These are phyloP conservation scores for Vitis hybrid DNA, from an alignment of 177 flowering plant genomes.

Conservation along the genomic window DNA sequence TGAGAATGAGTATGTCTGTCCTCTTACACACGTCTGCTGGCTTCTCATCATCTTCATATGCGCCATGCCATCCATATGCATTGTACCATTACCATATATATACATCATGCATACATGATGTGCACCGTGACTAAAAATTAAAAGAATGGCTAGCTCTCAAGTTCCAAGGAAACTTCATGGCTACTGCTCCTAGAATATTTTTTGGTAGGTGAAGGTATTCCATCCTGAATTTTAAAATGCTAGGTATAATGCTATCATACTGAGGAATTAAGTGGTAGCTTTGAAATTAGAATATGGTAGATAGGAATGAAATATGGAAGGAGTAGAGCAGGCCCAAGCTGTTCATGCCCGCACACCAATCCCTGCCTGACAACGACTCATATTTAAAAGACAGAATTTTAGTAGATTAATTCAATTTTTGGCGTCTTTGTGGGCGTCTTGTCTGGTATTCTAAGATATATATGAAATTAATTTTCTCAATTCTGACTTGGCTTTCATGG, in stretches of 20 bases:
- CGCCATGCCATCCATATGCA: neutral
- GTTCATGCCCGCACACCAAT: too few species aligned
- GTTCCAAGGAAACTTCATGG: conserved; percentile 5
- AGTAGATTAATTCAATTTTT: neutral
- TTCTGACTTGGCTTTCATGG: too few species aligned
- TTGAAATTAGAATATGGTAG: conserved; percentile 7
- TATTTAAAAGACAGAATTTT: too few species aligned
- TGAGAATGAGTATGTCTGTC: conserved; percentile 65
- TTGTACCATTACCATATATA: neutral
- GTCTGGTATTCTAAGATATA: neutral
- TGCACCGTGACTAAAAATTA: neutral
- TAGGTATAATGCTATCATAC: neutral
- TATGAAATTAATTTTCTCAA: neutral
- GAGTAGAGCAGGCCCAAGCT: too few species aligned
- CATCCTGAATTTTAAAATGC: neutral
- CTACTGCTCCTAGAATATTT: neutral
- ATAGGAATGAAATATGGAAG: too few species aligned
- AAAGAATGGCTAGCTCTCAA: neutral
- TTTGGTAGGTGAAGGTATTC: conserved; percentile 11
- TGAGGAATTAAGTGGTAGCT: conserved; percentile 3
- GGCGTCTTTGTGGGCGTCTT: neutral
- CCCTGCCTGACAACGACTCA: too few species aligned
- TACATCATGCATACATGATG: neutral
- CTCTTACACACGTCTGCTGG: conserved; percentile 16
- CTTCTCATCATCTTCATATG: neutral